These are phyloP conservation scores for Nectriaceae sp. DNA, from an alignment of 2,329 filamentous ascomycete genomes.

Conservation along the genomic window DNA sequence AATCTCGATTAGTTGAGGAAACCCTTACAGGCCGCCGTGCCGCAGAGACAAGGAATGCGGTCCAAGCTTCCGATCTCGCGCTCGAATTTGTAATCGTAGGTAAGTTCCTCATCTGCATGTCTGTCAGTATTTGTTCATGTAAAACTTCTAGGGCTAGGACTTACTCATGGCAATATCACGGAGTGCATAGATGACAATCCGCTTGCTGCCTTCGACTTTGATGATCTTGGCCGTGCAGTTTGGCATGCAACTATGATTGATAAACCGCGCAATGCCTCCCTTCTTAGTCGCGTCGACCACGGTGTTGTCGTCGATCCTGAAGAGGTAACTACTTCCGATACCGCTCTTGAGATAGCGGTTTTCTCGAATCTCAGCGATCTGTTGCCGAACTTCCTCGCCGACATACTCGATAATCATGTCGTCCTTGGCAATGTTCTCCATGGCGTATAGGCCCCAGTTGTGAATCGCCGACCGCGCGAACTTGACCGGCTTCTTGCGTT, in stretches of 20 bases:
- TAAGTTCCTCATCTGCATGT: conserved; percentile 87
- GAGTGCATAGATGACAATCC: conserved; percentile 98
- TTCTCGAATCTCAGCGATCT: conserved; percentile 96
- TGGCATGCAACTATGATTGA: conserved; percentile 97
- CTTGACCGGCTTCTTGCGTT: conserved; percentile 98
- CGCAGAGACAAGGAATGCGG: conserved; percentile 95
- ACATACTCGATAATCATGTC: conserved; percentile 99
- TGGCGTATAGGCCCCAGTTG: conserved; percentile 97
- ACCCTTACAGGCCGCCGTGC: conserved; percentile 94
- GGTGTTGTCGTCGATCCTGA: conserved; percentile 96
- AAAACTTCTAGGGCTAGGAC: conserved; percentile 37
- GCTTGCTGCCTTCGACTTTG: conserved; percentile 95
- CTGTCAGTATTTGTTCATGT: conserved; percentile 21
- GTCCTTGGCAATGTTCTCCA: conserved; percentile 95
- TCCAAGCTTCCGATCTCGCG: conserved; percentile 93
- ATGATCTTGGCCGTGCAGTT: conserved; percentile 99
- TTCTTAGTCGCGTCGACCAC: conserved; percentile 99
- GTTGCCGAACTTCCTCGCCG: conserved; percentile 93
- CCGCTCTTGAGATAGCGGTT: conserved; percentile 91
- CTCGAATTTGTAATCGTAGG: conserved; percentile 99
- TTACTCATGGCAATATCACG: conserved; percentile 93
- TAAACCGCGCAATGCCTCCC: conserved; percentile 96
- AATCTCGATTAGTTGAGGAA: conserved; percentile 79
- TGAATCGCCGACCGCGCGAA: conserved; percentile 98
- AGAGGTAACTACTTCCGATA: conserved; percentile 95